Evolutionary conservation across 2,329 filamentous ascomycete species (phyloP).

Genomic region (Drechslera avenae): DNA sequence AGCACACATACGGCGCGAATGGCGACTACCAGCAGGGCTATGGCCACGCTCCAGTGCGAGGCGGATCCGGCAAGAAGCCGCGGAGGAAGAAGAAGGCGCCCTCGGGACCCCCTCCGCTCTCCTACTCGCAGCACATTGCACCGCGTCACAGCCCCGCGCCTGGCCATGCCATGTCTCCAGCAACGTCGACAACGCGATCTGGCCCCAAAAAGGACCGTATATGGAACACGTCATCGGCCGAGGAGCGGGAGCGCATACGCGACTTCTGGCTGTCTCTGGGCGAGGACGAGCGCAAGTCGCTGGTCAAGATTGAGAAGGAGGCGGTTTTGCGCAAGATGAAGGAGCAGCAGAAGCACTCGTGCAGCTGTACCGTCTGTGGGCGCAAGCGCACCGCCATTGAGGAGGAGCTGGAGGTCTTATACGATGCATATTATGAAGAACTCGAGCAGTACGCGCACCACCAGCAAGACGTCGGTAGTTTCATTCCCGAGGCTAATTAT

Average conservation of each 20-base stretch:
- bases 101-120: conserved; percentile 39
- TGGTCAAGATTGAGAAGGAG: conserved; percentile 98
- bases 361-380: conserved; percentile 96
- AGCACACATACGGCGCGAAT: conserved; percentile 41
- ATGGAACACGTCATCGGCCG: conserved; percentile 93
- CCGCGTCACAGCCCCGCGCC: conserved; percentile 50
- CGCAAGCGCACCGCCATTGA: conserved; percentile 96
- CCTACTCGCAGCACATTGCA: conserved; percentile 35
- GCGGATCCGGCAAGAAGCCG: conserved; percentile 54
- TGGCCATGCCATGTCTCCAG: conserved; percentile 42
- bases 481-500: conserved; percentile 71
- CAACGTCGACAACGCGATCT: conserved; percentile 51
- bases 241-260: conserved; percentile 96
- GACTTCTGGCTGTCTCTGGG: conserved; percentile 96
- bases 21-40: conserved; percentile 41
- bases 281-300: conserved; percentile 90
- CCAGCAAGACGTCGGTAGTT: conserved; percentile 71
- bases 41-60: conserved; percentile 25
- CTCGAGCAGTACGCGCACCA: conserved; percentile 96
- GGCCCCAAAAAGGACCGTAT: conserved; percentile 76
- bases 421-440: conserved; percentile 98
- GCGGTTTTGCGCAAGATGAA: conserved; percentile 99
- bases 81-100: conserved; percentile 71
- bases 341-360: conserved; percentile 98
- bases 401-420: conserved; percentile 94